Percentiles rank a stretch among this genome's conserved stretches.
Conservation (phyloP, 2,329 filamentous ascomycete species). For the Aspergillus tubingensis region DNA sequence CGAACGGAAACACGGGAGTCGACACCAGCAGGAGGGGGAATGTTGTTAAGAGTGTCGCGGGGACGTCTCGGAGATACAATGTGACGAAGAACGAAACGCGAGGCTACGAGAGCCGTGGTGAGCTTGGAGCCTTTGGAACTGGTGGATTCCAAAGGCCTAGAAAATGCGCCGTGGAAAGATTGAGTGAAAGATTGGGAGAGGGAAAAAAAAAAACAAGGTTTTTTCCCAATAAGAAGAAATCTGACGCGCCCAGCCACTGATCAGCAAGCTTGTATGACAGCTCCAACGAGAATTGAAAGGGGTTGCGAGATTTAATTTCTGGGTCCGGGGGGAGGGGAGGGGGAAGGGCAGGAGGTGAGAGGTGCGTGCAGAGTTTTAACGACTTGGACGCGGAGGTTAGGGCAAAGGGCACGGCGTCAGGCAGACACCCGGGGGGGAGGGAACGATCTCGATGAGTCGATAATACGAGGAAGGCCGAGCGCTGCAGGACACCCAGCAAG, state of each 20-base stretch:
- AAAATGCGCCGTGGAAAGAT: conserved; percentile 10
- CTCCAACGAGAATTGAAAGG: neutral
- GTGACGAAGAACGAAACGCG: conserved; percentile 37
- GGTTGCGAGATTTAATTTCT: conserved; percentile 22
- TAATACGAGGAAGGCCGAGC: conserved; percentile 8
- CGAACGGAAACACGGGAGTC: conserved; percentile 30
- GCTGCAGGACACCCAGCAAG: conserved; percentile 10
- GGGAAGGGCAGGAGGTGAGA: conserved; percentile 6
- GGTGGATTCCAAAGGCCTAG: conserved; percentile 40
- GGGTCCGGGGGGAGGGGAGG: neutral
- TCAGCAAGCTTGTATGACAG: conserved; percentile 15
- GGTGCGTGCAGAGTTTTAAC: conserved; percentile 26
- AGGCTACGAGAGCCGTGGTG: conserved; percentile 45
- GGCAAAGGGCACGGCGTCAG: conserved; percentile 28
- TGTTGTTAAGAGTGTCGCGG: conserved; percentile 51
- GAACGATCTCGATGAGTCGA: conserved; percentile 3
- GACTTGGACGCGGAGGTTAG: conserved; percentile 22
- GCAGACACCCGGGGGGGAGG: conserved; percentile 14
- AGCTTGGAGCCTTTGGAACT: conserved; percentile 40
- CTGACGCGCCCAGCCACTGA: conserved; percentile 15
- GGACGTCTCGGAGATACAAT: conserved; percentile 47
- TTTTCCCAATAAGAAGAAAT: conserved; percentile 18
- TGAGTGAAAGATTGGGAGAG: conserved; percentile 1
- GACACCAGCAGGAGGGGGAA: conserved; percentile 45
- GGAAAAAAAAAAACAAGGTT: conserved; percentile 17